Evolutionary conservation across 495 filamentous ascomycete genomes (phyloP).

Genomic region (Aspergillus homomorphus): DNA sequence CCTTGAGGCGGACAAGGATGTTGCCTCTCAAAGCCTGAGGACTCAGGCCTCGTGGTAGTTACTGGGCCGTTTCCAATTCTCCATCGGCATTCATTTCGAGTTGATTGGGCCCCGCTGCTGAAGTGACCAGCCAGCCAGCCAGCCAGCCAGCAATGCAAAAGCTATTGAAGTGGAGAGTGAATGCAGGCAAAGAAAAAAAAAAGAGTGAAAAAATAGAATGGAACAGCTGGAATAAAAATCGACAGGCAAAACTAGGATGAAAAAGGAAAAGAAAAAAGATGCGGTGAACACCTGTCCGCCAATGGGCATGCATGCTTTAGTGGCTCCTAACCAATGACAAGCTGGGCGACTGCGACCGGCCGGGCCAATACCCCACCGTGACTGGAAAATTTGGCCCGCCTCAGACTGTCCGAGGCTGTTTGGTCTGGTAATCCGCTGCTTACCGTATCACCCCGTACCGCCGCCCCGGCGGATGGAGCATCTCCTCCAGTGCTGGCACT

Average conservation of each 20-base stretch:
- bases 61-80: background rate
- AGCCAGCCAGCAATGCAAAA: background rate
- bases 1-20: background rate
- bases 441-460: constrained; percentile 16
- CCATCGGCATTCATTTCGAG: background rate
- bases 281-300: constrained; percentile 37
- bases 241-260: background rate
- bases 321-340: constrained; percentile 27
- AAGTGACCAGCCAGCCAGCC: background rate
- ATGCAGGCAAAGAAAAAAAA: constrained; percentile 9
- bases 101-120: background rate
- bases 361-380: constrained; percentile 10
- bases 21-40: background rate
- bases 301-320: constrained; percentile 27
- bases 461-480: constrained; percentile 5
- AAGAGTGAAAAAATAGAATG: constrained; percentile 7
- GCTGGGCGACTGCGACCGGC: constrained; percentile 3
- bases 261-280: constrained; percentile 27
- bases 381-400: constrained; percentile 31
- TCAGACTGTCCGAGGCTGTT: constrained; percentile 15
- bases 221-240: background rate
- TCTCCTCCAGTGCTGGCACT: too few species aligned
- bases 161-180: background rate
- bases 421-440: constrained; percentile 16
- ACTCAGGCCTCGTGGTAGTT: background rate